These are phyloP conservation scores for Phanerochaete sordida DNA, from an alignment of 768 basidiomycete species.

Conservation along the genomic window DNA sequence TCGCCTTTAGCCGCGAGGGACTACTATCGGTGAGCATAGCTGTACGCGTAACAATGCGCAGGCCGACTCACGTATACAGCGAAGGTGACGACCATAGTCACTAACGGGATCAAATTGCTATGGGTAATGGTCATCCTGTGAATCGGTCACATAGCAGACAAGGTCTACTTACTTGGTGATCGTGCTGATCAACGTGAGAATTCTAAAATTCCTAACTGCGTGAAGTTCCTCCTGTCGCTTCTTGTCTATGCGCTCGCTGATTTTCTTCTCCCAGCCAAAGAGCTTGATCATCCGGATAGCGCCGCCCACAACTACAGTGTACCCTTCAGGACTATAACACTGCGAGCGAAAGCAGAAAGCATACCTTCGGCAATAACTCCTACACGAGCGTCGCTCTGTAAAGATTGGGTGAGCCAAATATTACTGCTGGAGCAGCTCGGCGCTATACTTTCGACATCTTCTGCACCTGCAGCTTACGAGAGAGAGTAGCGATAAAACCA, in stretches of 20 bases:
- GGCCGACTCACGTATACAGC: slow-evolving; percentile 53
- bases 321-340: no score
- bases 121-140: no score
- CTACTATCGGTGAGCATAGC: slow-evolving; percentile 4
- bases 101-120: slow-evolving; percentile 58
- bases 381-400: slow-evolving; percentile 42
- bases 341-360: no score
- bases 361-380: slow-evolving; percentile 40
- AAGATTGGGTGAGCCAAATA: background rate
- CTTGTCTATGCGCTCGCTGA: slow-evolving; percentile 47
- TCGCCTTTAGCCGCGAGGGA: slow-evolving; percentile 37
- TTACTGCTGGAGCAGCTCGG: background rate
- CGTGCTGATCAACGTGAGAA: slow-evolving; percentile 29
- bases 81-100: slow-evolving; percentile 68
- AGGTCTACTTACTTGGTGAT: slow-evolving; percentile 37
- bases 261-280: slow-evolving; percentile 44
- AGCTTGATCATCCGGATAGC: slow-evolving; percentile 47
- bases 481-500: slow-evolving; percentile 33
- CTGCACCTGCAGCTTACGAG: slow-evolving; percentile 32
- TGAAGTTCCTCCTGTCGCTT: slow-evolving; percentile 62
- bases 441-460: slow-evolving; percentile 38
- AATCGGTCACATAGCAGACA: no score
- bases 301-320: slow-evolving; percentile 28
- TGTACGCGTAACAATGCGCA: background rate
- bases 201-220: slow-evolving; percentile 48